Percentiles rank a stretch among this genome's conserved stretches.
phyloP scores from a whole-genome alignment of 1,284 basidiomycete genomes.

The Phellinidium pouzarii region DNA sequence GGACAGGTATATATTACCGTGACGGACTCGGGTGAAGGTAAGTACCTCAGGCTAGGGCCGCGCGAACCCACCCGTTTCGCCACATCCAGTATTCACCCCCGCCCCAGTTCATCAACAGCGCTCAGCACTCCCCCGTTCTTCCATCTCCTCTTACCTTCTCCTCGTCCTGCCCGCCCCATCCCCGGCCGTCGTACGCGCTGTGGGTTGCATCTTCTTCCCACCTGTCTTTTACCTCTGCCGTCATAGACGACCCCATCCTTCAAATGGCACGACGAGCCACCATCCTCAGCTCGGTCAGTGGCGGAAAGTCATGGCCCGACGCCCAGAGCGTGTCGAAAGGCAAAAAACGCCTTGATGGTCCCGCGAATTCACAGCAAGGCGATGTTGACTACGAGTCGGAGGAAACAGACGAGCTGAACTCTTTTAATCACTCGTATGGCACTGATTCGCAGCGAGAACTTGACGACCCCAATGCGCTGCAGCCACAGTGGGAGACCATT shows the following conservation, averaged over 20 bases:
- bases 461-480: background rate
- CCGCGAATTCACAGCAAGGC: background rate
- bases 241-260: background rate
- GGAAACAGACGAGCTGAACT: conserved; percentile 16
- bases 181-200: conserved; percentile 11
- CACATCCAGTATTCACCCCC: conserved; percentile 5
- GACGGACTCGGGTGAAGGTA: background rate
- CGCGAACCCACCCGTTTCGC: background rate
- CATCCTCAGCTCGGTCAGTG: conserved; percentile 8
- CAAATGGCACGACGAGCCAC: conserved; percentile 13
- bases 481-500: conserved; percentile 13
- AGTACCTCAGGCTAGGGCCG: background rate
- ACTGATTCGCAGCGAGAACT: background rate
- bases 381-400: conserved; percentile 15
- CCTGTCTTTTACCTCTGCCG: background rate
- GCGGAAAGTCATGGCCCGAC: background rate
- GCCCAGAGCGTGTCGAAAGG: background rate
- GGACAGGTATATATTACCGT: background rate
- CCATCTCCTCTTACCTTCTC: conserved; percentile 10
- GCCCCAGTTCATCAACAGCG: background rate
- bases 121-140: conserved; percentile 2
- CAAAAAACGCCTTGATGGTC: background rate
- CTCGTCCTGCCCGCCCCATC: conserved; percentile 11
- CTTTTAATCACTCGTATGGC: conserved; percentile 7
- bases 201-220: conserved; percentile 19